Conservation (phyloP, 192 early-diverging fungal species). For the Powellomyces hirtus region DNA sequence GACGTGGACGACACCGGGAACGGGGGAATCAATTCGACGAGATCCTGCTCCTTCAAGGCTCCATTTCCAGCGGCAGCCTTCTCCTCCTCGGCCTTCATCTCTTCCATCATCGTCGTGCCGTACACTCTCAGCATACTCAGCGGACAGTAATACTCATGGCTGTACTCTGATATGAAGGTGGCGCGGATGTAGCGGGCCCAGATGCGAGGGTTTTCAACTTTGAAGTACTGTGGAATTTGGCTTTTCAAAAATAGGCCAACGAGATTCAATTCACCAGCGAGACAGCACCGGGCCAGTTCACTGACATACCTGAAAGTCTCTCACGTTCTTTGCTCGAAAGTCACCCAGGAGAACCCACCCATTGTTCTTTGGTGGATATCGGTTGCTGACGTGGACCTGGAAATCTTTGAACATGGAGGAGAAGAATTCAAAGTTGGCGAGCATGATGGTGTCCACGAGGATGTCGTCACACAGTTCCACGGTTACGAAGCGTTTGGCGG, state of each 20-base stretch:
- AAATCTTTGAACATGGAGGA: conserved; percentile 90
- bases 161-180: conserved; percentile 86
- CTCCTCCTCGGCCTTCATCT: conserved; percentile 64
- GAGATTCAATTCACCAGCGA: background rate
- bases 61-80: background rate
- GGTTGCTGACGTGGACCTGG: conserved; percentile 69
- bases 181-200: conserved; percentile 87
- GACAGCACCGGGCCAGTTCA: background rate
- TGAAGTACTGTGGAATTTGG: conserved; percentile 70
- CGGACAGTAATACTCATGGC: conserved; percentile 92
- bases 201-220: conserved; percentile 65
- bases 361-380: conserved; percentile 71
- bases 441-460: conserved; percentile 79
- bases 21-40: background rate
- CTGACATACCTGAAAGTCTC: conserved; percentile 62
- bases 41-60: background rate
- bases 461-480: conserved; percentile 94
- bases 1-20: background rate
- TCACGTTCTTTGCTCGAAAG: conserved; percentile 80
- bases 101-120: conserved; percentile 89
- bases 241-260: background rate
- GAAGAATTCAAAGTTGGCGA: conserved; percentile 98
- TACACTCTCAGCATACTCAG: conserved; percentile 81
- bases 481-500: conserved; percentile 76
- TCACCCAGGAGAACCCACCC: conserved; percentile 80